Evolutionary conservation across 2,329 filamentous ascomycete genomes (phyloP), one percentile per base, ranked within the genome.

Genomic region (Xylaria multiplex): DNA sequence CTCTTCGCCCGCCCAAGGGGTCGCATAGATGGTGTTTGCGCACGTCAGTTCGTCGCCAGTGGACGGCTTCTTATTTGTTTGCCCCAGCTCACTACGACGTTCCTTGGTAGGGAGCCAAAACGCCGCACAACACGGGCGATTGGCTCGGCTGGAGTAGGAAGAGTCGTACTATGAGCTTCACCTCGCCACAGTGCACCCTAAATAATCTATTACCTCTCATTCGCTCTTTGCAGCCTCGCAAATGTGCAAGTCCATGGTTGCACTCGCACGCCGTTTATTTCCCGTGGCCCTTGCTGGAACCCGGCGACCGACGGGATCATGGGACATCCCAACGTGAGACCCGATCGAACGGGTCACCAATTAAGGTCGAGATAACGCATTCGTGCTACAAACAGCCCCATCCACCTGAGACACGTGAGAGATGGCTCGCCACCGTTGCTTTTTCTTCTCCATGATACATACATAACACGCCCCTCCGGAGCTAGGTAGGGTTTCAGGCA

Each of bases 291-390:
- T 59, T 14, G 24, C n/a, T 37, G 49, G 22, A 56, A 56, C 55
- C 57, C 57, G 57, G 62, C 65, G 57, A 64, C 42, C 46, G 57
- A 55, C 52, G 50, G 43, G 40, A 60, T 60, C 60, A 63, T 55
- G 57, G 54, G 27, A 55, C 40, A 45, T 57, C 19, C 61, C 30
- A 68, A 60, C 50, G 56, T 46, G 24, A 48, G 66, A 64, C 59
- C 66, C 66, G 43, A 22, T 54, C 14, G 35, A 7, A 52, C 19
- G 66, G 66, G 19, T 63, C 59, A 64, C 66, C 66, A 66, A 68
- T 68, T n/a, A 14, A 57, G 45, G 49, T 37, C 30, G 42, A 50
- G 49, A 59, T 27, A 24, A 30, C 49, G 22, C 13, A 54, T 16
- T 35, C 50, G 13, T 59, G 43, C 30, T 50, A 30, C 24, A 19